Evolutionary conservation across 345 rosid species (phyloP), one percentile per base, ranked within the genome.

Genomic region (Nephelium lappaceum): DNA sequence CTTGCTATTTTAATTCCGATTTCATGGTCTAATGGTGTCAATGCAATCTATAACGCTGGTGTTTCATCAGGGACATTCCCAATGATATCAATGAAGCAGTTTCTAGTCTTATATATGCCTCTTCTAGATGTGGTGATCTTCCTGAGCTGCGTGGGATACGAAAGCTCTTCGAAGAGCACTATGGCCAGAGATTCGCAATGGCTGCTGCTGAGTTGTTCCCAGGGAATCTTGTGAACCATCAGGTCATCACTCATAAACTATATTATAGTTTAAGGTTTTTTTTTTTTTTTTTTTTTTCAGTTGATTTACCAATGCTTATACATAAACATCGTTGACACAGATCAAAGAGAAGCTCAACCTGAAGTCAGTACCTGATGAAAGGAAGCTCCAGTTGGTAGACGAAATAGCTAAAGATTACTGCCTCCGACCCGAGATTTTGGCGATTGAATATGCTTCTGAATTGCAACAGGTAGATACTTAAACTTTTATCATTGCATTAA

Each of bases 1-100:
- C 42, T 70, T 27, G 5, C 61, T 0, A 43, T 41, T 78, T 4
- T 11, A 43, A 24, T 45, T 49, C 60, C 8, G 11, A 19, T 63
- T 27, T 62, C 70, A 72, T 14, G 55, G 18, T 43, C 9, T 51
- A 27, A 57, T 27, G 53, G 16, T 53, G 63, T 27, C 74, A 2
- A 16, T 53, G 58, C n/a, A 0, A 15, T 16, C 58, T 16, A 53
- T 18, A 16, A 51, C 57, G 15, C 19, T 31, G 55, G 31, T 71
- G 47, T 27, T 77, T 77, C 85, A 91, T 76, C 85, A 93, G 97
- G 87, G 93, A 87, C 66, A 83, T 89, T 79, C 90, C 91, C 18
- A 87, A 91, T 75, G 92, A 93, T 39, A 82, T 93, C 76, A 91
- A 89, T 4, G 97, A 94, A 88, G 97, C 97, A n/a, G 87, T 93